A percentile compares a stretch with the other conserved stretches of the same genome.
phyloP scores from a whole-genome alignment of 1,139 yeast genomes.

The Sugiyamaella xylanicola region DNA sequence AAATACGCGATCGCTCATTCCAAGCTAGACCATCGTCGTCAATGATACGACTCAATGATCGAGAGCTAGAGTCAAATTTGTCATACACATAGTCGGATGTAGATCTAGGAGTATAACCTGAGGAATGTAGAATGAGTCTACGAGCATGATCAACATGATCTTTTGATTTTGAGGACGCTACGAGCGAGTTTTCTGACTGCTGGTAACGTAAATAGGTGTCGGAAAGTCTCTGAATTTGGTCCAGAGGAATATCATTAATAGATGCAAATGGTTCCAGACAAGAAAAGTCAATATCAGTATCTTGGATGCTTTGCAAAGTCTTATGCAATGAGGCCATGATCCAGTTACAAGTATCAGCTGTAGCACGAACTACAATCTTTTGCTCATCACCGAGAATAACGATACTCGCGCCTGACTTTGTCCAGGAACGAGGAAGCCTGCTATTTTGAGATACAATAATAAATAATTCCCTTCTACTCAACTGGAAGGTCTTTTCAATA shows the following conservation, averaged over 20 bases:
- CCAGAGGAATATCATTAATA: constrained; percentile 29
- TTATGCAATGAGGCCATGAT: constrained; percentile 40
- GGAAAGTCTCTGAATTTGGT: constrained; percentile 38
- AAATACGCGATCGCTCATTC: constrained; percentile 35
- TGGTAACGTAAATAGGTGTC: constrained; percentile 36
- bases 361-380: constrained; percentile 45
- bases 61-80: constrained; percentile 22
- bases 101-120: constrained; percentile 28
- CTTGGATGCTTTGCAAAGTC: constrained; percentile 31
- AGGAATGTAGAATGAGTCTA: constrained; percentile 34
- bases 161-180: constrained; percentile 32
- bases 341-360: constrained; percentile 42
- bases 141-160: constrained; percentile 32
- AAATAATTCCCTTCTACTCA: constrained; percentile 52
- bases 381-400: constrained; percentile 46
- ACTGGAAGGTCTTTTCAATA: constrained; percentile 45
- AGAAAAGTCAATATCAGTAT: constrained; percentile 31
- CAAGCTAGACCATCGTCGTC: constrained; percentile 41
- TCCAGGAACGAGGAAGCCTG: constrained; percentile 51
- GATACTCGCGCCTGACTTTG: constrained; percentile 58
- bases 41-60: constrained; percentile 29
- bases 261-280: constrained; percentile 28
- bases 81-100: constrained; percentile 30
- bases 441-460: constrained; percentile 54
- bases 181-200: constrained; percentile 26